Base-by-base conservation (phyloP, 2,329 filamentous ascomycete species). In the Pseudogymnoascus sp. region DNA sequence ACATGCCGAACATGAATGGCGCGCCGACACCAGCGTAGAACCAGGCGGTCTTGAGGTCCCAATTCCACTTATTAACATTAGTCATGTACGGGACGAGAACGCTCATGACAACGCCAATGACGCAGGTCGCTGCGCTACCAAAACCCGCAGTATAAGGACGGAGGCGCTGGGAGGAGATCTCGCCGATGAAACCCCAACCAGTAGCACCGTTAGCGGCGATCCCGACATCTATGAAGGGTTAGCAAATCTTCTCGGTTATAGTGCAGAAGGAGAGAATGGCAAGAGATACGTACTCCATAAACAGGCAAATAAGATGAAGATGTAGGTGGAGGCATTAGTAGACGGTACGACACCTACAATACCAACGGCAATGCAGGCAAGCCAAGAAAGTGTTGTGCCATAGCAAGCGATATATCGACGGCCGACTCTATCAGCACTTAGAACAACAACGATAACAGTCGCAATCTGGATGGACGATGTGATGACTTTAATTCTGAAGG, bases 41-140 rank as follows among this genome's bases (percentile, higher is more conserved):
- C 61, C 63, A 68, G 24, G 61, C 66, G n/a, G 66, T 68, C 13
- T 68, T 65, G 50, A 65, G 65, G 6, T 84, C 81, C 92, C 91
- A 96, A 74, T 94, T 79, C 92, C 92, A 96, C 0, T 85, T 88
- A 0, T 79, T 81, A 0, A 92, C 90, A 75, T 96, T 96, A 40
- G 96, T 81, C 92, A 97, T 96, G 75, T 96, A 96, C 0, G 92
- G 92, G 0, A 90, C 94, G 37, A 96, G 75, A 3, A 96, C 87
- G 59, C 85, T 87, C 71, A 86, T 90, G 68, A 96, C 76, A 66
- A 97, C 96, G 65, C 84, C 88, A 59, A 96, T 77, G 69, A 94
- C 92, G 79, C 66, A 64, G n/a, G 67, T 65, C 10, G 50, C 36
- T 11, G 60, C 67, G 4, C 64, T 65, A 33, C 61, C 67, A 1